These are phyloP conservation scores for Aspergillus diversus DNA, from an alignment of 495 filamentous ascomycete species.

Conservation along the genomic window DNA sequence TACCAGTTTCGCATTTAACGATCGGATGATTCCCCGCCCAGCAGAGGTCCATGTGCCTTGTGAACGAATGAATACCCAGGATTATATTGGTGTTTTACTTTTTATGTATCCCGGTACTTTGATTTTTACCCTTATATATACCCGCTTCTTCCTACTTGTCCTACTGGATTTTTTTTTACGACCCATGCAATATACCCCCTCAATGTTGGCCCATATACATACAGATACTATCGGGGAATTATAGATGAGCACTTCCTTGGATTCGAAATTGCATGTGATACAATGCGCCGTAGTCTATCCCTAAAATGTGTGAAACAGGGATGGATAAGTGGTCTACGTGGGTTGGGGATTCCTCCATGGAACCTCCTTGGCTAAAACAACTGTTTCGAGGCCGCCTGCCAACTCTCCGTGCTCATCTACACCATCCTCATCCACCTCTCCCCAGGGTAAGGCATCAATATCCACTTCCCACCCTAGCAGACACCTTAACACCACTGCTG, in stretches of 20 bases:
- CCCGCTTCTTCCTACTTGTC: background rate
- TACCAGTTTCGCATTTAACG: background rate
- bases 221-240: constrained; percentile 5
- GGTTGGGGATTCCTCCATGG: constrained; percentile 25
- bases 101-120: background rate
- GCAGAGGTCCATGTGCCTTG: background rate
- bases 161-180: constrained; percentile 3
- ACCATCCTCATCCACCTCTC: constrained; percentile 55
- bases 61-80: background rate
- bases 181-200: constrained; percentile 18
- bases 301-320: too few species aligned
- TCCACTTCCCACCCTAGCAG: constrained; percentile 72
- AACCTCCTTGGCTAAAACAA: constrained; percentile 72
- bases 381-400: constrained; percentile 80
- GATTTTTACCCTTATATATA: background rate
- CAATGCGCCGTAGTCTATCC: background rate
- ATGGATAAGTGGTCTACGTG: background rate
- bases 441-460: constrained; percentile 82
- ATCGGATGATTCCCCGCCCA: background rate
- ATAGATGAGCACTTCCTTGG: constrained; percentile 6
- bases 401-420: constrained; percentile 52
- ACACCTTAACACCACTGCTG: constrained; percentile 74
- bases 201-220: constrained; percentile 7
- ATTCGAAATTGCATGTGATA: background rate
- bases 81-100: background rate